Percentiles rank a stretch among this genome's conserved stretches.
phyloP scores from a whole-genome alignment of 257 asterid genomes.

The Jasminum sambac region DNA sequence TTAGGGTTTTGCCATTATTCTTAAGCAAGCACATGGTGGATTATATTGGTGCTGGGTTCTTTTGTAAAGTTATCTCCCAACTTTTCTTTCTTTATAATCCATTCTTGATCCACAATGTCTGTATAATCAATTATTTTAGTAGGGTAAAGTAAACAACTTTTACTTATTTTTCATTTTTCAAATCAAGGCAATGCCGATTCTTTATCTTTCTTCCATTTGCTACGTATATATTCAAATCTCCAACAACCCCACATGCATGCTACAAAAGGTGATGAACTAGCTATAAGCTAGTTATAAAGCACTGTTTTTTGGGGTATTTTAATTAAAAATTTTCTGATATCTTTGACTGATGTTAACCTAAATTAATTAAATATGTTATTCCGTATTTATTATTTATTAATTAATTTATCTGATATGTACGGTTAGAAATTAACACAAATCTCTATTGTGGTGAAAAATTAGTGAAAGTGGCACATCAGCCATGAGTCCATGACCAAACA shows the following conservation, averaged over 20 bases:
- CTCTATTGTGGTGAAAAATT: neutral
- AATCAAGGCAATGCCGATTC: conserved; percentile 39
- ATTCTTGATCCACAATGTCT: conserved; percentile 27
- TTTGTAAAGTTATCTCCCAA: conserved; percentile 15
- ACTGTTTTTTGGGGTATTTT: conserved; percentile 28
- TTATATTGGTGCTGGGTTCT: conserved; percentile 38
- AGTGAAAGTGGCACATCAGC: conserved; percentile 1
- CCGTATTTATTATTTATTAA: too few relatives aligned
- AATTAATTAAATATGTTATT: neutral
- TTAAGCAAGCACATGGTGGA: conserved; percentile 38
- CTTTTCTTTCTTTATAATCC: conserved; percentile 26
- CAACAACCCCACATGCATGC: conserved; percentile 45
- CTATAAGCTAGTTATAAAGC: conserved; percentile 21
- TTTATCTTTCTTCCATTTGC: conserved; percentile 25
- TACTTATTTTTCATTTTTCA: conserved; percentile 27
- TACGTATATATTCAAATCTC: conserved; percentile 39
- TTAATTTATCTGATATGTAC: neutral
- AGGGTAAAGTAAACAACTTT: conserved; percentile 27
- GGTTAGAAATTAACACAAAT: conserved; percentile 6
- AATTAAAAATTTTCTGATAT: conserved; percentile 16
- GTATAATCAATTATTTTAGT: conserved; percentile 21
- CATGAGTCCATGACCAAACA: conserved; percentile 19
- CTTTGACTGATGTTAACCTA: conserved; percentile 38
- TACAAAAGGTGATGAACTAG: conserved; percentile 27
- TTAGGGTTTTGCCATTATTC: conserved; percentile 23